Conservation (phyloP, 2,329 filamentous ascomycete genomes). For the Catunica adiposa region DNA sequence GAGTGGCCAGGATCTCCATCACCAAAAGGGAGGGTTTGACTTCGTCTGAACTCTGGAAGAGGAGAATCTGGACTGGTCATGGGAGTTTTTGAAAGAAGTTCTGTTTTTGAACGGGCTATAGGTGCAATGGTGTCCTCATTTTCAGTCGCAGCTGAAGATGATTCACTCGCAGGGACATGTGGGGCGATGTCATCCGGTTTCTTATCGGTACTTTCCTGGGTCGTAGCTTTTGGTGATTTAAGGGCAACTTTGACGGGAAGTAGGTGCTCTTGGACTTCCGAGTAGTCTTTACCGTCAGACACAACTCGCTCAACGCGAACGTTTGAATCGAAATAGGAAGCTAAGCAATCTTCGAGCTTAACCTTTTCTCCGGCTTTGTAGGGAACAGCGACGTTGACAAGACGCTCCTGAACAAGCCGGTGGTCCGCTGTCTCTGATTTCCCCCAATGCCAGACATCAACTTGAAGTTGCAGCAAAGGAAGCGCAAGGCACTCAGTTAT, state of each 20-base stretch:
- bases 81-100: too few species aligned
- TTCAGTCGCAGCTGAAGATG: too few species aligned
- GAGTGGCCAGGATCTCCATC: not conserved
- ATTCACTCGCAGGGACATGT: too few species aligned
- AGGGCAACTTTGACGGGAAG: not conserved
- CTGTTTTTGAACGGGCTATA: too few species aligned
- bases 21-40: not conserved
- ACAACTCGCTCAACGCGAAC: slow-evolving; percentile 51
- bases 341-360: slow-evolving; percentile 77
- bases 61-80: not conserved
- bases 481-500: slow-evolving; percentile 80
- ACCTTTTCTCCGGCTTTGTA: slow-evolving; percentile 52
- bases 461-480: slow-evolving; percentile 75
- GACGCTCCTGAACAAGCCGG: slow-evolving; percentile 80
- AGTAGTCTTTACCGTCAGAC: slow-evolving; percentile 3
- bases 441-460: slow-evolving; percentile 87
- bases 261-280: not conserved
- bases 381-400: slow-evolving; percentile 83
- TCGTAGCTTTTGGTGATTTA: too few species aligned
- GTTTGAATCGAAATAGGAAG: slow-evolving; percentile 85
- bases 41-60: not conserved
- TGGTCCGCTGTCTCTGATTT: slow-evolving; percentile 77
- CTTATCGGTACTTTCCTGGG: not conserved
- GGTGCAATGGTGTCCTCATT: too few species aligned
- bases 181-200: not conserved